Evolutionary conservation across 2,329 filamentous ascomycete genomes (phyloP).

Genomic region (Didymella pinodella): DNA sequence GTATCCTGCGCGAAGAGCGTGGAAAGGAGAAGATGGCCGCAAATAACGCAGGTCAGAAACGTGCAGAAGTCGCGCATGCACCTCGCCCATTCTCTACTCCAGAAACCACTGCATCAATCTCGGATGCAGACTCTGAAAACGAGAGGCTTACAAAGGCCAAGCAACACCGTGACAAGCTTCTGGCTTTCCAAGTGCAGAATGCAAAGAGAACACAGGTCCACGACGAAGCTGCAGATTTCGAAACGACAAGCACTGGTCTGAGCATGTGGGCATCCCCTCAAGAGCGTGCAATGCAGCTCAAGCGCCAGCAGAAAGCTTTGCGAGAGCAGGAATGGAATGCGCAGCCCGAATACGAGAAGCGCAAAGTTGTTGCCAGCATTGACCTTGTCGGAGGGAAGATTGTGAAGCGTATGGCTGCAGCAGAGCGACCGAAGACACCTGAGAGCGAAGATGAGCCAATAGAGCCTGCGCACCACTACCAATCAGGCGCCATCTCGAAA

Average conservation of each 20-base stretch:
- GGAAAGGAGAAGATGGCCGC: conserved; percentile 85
- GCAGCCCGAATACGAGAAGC: conserved; percentile 86
- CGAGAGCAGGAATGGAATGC: conserved; percentile 88
- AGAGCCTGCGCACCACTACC: conserved; percentile 39
- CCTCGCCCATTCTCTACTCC: conserved; percentile 65
- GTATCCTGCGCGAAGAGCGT: conserved; percentile 81
- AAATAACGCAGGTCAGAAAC: conserved; percentile 75
- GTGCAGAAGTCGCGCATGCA: conserved; percentile 69
- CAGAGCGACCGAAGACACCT: conserved; percentile 63
- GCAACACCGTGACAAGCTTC: conserved; percentile 80
- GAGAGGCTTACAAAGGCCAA: conserved; percentile 73
- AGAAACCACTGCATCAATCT: conserved; percentile 49
- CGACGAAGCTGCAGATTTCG: conserved; percentile 82
- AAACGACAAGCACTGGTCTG: conserved; percentile 66
- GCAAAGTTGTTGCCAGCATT: conserved; percentile 82
- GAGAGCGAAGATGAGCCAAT: conserved; percentile 59
- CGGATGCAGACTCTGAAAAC: conserved; percentile 56
- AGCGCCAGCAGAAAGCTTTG: conserved; percentile 82
- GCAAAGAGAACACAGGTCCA: conserved; percentile 82
- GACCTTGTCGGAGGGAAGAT: conserved; percentile 81
- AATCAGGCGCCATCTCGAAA: conserved; percentile 31
- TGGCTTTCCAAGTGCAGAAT: conserved; percentile 86
- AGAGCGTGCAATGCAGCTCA: conserved; percentile 82
- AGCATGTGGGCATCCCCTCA: conserved; percentile 86
- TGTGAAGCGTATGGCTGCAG: conserved; percentile 71